Evolutionary conservation across 306 rosid species (phyloP), one percentile per base, ranked within the genome.

Genomic region (Purshia tridentata): DNA sequence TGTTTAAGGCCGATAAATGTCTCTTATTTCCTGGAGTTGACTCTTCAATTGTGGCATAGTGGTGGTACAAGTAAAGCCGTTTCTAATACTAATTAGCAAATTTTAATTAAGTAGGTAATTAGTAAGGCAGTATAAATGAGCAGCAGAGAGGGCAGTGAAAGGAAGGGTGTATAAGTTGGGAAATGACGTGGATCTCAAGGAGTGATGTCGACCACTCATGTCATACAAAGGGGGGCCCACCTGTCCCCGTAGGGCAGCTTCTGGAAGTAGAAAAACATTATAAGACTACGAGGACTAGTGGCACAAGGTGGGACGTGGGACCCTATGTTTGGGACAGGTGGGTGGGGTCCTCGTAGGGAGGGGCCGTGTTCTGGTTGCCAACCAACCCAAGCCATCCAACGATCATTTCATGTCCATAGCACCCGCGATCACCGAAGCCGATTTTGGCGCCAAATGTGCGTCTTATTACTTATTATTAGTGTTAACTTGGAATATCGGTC

Each of bases 181-280:
- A 68, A 77, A 55, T 82, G 79, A 85, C 77, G 83, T 79, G 89
- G 81, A 59, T 66, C 59, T 35, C 52, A 54, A 73, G 76, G 65
- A 60, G 78, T 72, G 78, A 79, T 74, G 77, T 71, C 47, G 82
- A 82, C 84, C 86, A 85, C 53, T 85, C 83, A 51, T 70, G 82
- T 74, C 75, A 46, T 68, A 35, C 45, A 69, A 52, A 4, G 4
- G 44, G 12, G 83, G 82, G 12, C 82, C 86, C 79, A 74, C 79
- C 19, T 85, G 84, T 79, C 67, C 60, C 73, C 82, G 3, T 11
- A 13, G 16, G 74, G 55, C 54, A 50, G 11, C 51, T 72, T 67
- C 68, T 78, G 5, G 13, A 57, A 74, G 79, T 44, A 22, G 55
- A 47, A 45, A 52, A 67, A 56, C 59, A 76, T 7, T 77, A 60